phyloP scores from a whole-genome alignment of 208 protist species.

The Novymonas esmeraldas region DNA sequence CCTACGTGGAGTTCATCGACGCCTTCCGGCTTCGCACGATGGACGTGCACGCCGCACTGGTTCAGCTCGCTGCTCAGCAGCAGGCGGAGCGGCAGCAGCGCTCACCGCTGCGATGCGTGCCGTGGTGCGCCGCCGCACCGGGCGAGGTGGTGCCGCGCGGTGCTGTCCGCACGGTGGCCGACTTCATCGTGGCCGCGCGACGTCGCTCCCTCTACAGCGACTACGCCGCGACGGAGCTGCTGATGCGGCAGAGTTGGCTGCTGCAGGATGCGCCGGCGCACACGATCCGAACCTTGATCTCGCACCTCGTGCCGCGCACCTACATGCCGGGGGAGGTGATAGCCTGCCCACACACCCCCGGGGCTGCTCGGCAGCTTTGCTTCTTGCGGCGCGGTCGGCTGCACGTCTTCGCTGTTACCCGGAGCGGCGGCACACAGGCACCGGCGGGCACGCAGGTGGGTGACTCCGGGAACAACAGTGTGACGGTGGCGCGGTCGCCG shows the following conservation, averaged over 20 bases:
- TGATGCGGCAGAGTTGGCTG: constrained; percentile 90
- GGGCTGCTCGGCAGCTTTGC: constrained; percentile 60
- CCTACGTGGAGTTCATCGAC: constrained; percentile 40
- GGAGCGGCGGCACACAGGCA: neutral
- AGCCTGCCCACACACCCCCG: constrained; percentile 62
- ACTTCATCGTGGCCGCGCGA: constrained; percentile 68
- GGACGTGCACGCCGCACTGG: constrained; percentile 70
- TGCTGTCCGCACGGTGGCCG: constrained; percentile 23
- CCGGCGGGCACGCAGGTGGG: no score
- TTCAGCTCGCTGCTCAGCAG: constrained; percentile 38
- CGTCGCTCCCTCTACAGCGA: constrained; percentile 50
- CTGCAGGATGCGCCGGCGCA: constrained; percentile 79
- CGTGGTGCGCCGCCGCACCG: constrained; percentile 25
- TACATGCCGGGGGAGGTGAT: constrained; percentile 83
- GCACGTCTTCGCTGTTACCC: constrained; percentile 51
- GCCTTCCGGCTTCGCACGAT: constrained; percentile 64
- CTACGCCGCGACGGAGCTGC: constrained; percentile 76
- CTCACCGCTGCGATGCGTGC: constrained; percentile 8
- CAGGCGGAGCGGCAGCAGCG: constrained; percentile 15
- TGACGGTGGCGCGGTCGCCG: neutral
- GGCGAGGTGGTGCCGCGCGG: constrained; percentile 23
- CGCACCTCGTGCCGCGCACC: constrained; percentile 61
- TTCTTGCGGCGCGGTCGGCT: constrained; percentile 79
- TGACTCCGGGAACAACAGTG: no score
- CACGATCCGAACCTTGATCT: constrained; percentile 76